Percentiles rank a stretch among this genome's conserved stretches.
Conservation (phyloP, 306 rosid species). For the Lathyrus sativus region DNA sequence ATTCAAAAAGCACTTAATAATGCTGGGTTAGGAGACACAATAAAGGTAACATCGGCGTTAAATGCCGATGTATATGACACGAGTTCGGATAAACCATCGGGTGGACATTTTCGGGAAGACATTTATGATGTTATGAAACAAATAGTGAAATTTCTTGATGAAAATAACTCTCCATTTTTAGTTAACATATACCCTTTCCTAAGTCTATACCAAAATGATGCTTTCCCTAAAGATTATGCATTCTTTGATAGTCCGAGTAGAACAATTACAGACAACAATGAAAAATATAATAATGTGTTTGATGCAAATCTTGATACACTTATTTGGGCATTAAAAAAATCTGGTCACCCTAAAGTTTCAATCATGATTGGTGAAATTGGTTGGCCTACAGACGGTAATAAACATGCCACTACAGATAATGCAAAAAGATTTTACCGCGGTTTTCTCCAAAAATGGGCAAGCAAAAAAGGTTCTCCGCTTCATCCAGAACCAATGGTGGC, state of each 20-base stretch:
- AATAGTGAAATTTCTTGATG: conserved; percentile 49
- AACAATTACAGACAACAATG: conserved; percentile 45
- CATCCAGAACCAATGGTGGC: conserved; percentile 32
- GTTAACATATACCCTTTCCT: conserved; percentile 88
- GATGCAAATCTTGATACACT: conserved; percentile 80
- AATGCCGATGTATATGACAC: conserved; percentile 85
- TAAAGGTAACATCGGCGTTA: conserved; percentile 65
- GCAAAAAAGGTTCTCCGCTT: conserved; percentile 59
- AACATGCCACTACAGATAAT: conserved; percentile 30
- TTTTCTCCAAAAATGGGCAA: conserved; percentile 54
- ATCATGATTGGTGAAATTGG: conserved; percentile 79
- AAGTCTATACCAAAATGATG: conserved; percentile 49
- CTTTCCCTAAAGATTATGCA: conserved; percentile 64
- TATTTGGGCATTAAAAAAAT: conserved; percentile 51
- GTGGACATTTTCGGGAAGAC: conserved; percentile 57
- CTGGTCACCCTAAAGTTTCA: conserved; percentile 43
- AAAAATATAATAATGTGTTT: conserved; percentile 54
- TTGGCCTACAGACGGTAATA: conserved; percentile 82
- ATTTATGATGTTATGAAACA: conserved; percentile 40
- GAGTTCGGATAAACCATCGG: conserved; percentile 54
- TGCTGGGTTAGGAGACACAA: conserved; percentile 52
- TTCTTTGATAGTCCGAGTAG: conserved; percentile 46
- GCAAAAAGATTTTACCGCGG: conserved; percentile 72
- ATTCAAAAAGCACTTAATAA: conserved; percentile 64
- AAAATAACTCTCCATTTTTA: conserved; percentile 54